Conservation (phyloP, 2,329 filamentous ascomycete genomes). For the Venturia pyrina region DNA sequence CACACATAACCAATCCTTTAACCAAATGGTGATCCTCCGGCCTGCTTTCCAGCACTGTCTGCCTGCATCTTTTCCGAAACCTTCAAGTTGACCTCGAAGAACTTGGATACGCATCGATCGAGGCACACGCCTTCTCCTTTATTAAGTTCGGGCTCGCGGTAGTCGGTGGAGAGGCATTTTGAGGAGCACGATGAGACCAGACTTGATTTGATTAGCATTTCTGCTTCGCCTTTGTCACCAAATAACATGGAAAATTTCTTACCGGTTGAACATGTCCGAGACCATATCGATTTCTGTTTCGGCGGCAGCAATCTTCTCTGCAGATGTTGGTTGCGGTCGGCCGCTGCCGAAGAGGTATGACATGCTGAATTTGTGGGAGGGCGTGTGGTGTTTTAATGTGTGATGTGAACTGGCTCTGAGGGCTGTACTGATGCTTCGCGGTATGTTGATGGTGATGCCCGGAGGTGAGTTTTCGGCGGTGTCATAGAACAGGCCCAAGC, state of each 20-base stretch:
- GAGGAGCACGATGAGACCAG: conserved; percentile 80
- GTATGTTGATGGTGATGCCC: conserved; percentile 1
- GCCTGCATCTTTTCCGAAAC: conserved; percentile 94
- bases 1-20: neutral
- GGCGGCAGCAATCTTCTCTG: conserved; percentile 93
- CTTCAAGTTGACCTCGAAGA: conserved; percentile 98
- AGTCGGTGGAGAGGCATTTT: conserved; percentile 87
- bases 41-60: conserved; percentile 61
- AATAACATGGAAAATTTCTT: conserved; percentile 18
- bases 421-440: neutral
- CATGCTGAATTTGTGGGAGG: conserved; percentile 39
- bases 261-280: conserved; percentile 98
- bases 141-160: conserved; percentile 94
- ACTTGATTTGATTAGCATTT: conserved; percentile 34
- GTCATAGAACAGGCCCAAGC: neutral
- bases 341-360: conserved; percentile 62
- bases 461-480: neutral
- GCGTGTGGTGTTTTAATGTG: neutral
- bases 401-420: neutral
- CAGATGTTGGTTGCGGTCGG: conserved; percentile 77
- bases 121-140: conserved; percentile 98
- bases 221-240: neutral
- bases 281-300: conserved; percentile 97
- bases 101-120: conserved; percentile 94
- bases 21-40: conserved; percentile 33